Base-by-base conservation (phyloP, 2,329 filamentous ascomycete species). In the Madurella mycetomatis region DNA sequence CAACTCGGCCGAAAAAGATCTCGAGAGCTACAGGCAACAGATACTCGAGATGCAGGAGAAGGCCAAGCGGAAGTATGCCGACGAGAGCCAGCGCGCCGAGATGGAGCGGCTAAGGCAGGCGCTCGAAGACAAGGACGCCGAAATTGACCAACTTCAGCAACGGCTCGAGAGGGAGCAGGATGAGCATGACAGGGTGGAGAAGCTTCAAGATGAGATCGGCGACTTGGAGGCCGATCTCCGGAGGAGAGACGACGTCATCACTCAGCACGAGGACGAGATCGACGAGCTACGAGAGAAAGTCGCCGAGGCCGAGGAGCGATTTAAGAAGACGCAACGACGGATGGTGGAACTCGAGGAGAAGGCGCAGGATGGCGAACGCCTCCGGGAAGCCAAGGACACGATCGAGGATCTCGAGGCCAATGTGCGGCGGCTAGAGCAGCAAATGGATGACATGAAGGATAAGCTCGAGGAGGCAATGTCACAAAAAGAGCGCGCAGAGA, bases 41-140 rank as follows among this genome's bases (percentile, higher is more conserved):
- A 84, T 96, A 60, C 74, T 86, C 53, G 89, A 95, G 59, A 82
- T 95, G 56, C 88, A 92, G 59, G 88, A 95, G 56, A 88, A 87
- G 65, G 80, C 90, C 51, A 90, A 90, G 70, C 83, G 83, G 64
- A 87, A 87, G 64, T 85, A 90, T 59, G 82, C 81, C 11, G 85
- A 91, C 64, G 84, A 90, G 60, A 82, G 78, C 55, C 80, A 90
- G 61, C 84, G 83, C 48, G 75, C 73, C 19, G 83, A 85, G 64
- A 67, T 84, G 40, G 79, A 85, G 34, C 75, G 75, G 44, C 68
- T 91, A 31, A 80, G 80, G 17, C 76, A 76, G 52, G 69, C 73
- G 31, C 65, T 87, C 4, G 76, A 84, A 30, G 78, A 82, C 37
- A 82, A 79, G 51, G 82, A 86, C 41, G 75, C 76, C 19, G 78